phyloP scores from a whole-genome alignment of 1,284 basidiomycete species.

The Phenoliferia sp. region DNA sequence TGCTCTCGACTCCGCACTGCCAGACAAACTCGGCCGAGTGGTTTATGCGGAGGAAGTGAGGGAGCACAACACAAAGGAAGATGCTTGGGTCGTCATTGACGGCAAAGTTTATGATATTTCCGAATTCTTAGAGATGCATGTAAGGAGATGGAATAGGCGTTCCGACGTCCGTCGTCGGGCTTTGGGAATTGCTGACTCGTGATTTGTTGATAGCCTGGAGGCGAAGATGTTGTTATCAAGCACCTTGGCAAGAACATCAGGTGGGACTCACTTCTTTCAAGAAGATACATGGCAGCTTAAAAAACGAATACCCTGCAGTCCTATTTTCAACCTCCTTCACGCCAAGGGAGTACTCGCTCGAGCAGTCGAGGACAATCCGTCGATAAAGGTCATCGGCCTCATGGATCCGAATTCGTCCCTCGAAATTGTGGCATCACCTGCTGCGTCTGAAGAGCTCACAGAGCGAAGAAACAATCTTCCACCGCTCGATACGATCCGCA shows the following conservation, averaged over 20 bases:
- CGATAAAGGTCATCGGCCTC: conserved; percentile 4
- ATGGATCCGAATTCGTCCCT: not conserved
- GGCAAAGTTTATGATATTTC: conserved; percentile 61
- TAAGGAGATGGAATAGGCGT: not conserved
- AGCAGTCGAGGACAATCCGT: not conserved
- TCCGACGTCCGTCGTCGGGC: no score
- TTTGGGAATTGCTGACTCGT: not conserved
- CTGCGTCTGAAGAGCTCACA: conserved; percentile 23
- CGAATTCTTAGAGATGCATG: conserved; percentile 17
- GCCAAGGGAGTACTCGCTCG: not conserved
- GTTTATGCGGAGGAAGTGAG: not conserved
- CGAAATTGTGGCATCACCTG: not conserved
- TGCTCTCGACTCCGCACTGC: not conserved
- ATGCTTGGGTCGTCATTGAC: conserved; percentile 71
- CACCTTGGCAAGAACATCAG: conserved; percentile 20
- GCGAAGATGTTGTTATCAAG: conserved; percentile 10
- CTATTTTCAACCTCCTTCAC: conserved; percentile 19
- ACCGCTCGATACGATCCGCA: conserved; percentile 11
- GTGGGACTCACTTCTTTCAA: not conserved
- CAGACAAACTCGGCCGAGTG: not conserved
- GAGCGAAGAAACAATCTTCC: conserved; percentile 13
- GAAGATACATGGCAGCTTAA: not conserved
- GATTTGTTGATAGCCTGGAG: conserved; percentile 17
- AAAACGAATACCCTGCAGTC: conserved; percentile 9
- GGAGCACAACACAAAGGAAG: not conserved